Evolutionary conservation across 257 asterid genomes (phyloP).

Genomic region (Solanum arcanum): DNA sequence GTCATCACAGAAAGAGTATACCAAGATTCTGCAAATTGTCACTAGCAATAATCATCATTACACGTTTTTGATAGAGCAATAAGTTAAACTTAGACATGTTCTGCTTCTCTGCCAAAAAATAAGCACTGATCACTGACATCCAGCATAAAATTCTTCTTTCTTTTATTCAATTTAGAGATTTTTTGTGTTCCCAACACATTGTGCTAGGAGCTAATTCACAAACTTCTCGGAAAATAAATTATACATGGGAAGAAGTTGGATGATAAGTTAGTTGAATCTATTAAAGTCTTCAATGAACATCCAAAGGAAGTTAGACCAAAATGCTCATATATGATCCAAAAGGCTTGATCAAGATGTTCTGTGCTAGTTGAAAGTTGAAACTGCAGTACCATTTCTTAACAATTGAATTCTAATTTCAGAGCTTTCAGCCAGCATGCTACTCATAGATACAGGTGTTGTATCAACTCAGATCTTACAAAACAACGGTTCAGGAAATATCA

Average conservation of each 20-base stretch:
- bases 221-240: background rate
- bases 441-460: slow-evolving; percentile 9
- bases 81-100: background rate
- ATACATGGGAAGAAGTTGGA: background rate
- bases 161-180: background rate
- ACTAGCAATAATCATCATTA: background rate
- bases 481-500: slow-evolving; percentile 21
- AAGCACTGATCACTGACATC: background rate
- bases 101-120: background rate
- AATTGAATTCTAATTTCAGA: background rate
- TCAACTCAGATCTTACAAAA: slow-evolving; percentile 16
- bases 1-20: background rate
- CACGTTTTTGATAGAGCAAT: background rate
- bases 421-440: slow-evolving; percentile 12
- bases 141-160: background rate
- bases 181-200: background rate
- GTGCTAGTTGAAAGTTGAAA: background rate
- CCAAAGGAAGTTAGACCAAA: background rate
- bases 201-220: background rate
- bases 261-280: background rate
- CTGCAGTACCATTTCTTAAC: background rate
- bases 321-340: background rate
- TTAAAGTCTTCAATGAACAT: background rate
- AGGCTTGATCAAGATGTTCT: background rate
- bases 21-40: background rate